Evolutionary conservation across 23 red algal genomes (phyloP).

Genomic region (Chondrus crispus): DNA sequence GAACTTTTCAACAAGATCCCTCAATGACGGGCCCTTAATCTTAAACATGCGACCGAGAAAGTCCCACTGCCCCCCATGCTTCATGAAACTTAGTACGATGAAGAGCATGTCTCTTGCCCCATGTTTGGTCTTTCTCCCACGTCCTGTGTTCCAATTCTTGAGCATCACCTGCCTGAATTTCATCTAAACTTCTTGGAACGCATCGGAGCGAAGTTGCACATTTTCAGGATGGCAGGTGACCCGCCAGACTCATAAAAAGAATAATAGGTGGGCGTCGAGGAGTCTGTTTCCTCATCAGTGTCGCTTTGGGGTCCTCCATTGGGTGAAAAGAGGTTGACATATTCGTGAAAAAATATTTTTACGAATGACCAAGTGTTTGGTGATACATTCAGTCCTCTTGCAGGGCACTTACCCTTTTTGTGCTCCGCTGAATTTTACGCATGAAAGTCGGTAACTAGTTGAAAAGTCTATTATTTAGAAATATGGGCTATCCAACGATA

Average conservation of each 20-base stretch:
- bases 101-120: background rate
- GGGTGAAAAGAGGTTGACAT: too few species aligned
- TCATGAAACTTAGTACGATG: background rate
- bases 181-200: background rate
- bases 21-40: background rate
- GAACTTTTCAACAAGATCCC: background rate
- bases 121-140: background rate
- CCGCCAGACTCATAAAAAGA: background rate
- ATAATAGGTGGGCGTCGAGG: background rate
- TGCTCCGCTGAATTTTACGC: too few species aligned
- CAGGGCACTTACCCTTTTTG: too few species aligned
- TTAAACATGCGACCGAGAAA: background rate
- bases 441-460: too few species aligned
- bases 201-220: background rate
- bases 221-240: background rate
- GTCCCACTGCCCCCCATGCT: background rate
- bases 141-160: background rate
- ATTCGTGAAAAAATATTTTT: too few species aligned
- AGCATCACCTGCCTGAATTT: background rate
- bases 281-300: conserved; percentile 35
- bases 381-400: too few species aligned
- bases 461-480: too few species aligned
- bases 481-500: too few species aligned
- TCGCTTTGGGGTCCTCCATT: too few species aligned
- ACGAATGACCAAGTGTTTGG: too few species aligned